A percentile compares a stretch with the other conserved stretches of the same genome.
phyloP scores from a whole-genome alignment of 192 early-diverging fungal species.

The Backusella tarrabulga region DNA sequence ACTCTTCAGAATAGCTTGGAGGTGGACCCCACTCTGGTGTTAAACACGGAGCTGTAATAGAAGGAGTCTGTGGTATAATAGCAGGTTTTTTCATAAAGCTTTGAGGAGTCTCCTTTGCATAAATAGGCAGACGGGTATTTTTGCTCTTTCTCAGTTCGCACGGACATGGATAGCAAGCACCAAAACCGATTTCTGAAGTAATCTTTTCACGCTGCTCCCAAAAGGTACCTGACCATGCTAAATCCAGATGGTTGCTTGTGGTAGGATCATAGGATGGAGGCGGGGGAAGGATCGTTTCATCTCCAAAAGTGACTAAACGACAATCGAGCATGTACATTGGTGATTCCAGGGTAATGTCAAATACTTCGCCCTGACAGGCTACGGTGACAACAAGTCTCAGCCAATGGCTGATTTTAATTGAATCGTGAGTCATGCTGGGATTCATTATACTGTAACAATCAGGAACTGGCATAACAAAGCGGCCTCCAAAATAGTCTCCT shows the following conservation, averaged over 20 bases:
- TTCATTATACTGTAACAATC: slow-evolving; percentile 20
- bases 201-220: slow-evolving; percentile 28
- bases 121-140: neutral
- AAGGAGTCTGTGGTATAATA: neutral
- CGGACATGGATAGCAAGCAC: slow-evolving; percentile 18
- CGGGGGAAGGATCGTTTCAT: slow-evolving; percentile 28
- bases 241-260: neutral
- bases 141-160: slow-evolving; percentile 11
- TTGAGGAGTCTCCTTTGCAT: neutral
- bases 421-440: slow-evolving; percentile 15
- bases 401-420: slow-evolving; percentile 27
- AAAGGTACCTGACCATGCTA: slow-evolving; percentile 12
- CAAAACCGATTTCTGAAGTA: slow-evolving; percentile 10
- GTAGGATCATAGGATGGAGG: slow-evolving; percentile 13
- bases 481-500: slow-evolving; percentile 21
- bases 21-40: slow-evolving; percentile 21
- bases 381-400: slow-evolving; percentile 1
- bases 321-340: slow-evolving; percentile 28
- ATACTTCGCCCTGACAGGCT: slow-evolving; percentile 1
- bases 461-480: slow-evolving; percentile 35
- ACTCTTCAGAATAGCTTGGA: neutral
- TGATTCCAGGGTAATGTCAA: slow-evolving; percentile 19
- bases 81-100: neutral
- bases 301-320: slow-evolving; percentile 24
- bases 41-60: neutral